Conservation (phyloP, 768 basidiomycete species). For the Rhodocollybia butyracea region DNA sequence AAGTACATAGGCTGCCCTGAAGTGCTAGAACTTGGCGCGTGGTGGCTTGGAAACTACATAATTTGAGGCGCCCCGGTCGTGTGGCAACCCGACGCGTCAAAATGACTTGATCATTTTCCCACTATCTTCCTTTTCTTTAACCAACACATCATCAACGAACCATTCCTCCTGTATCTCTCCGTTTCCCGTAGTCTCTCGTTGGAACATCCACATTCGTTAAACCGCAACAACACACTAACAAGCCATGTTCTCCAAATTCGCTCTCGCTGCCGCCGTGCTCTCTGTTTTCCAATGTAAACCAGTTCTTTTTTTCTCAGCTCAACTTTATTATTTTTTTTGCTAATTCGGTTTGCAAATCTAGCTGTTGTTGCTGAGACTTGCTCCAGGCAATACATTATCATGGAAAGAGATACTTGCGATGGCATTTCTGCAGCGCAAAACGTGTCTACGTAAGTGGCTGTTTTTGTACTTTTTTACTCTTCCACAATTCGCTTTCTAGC, state of each 20-base stretch:
- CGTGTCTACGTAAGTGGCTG: constrained; percentile 54
- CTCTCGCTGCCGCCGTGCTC: constrained; percentile 36
- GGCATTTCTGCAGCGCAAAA: constrained; percentile 57
- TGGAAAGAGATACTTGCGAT: constrained; percentile 62
- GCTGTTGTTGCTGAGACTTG: constrained; percentile 40
- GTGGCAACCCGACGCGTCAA: too few species aligned
- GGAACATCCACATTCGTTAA: background rate
- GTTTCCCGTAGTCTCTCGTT: background rate
- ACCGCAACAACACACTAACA: background rate
- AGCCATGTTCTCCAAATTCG: background rate
- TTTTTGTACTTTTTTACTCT: background rate
- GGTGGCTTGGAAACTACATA: too few species aligned
- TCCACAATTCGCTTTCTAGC: constrained; percentile 28
- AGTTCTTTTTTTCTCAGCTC: background rate
- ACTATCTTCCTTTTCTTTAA: too few species aligned
- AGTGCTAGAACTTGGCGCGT: too few species aligned
- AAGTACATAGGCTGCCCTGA: too few species aligned
- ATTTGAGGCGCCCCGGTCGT: too few species aligned
- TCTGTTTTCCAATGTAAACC: constrained; percentile 41
- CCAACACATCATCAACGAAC: background rate
- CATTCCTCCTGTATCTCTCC: background rate
- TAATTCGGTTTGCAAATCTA: constrained; percentile 8
- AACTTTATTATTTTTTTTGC: background rate
- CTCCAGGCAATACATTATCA: constrained; percentile 58
- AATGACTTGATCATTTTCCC: too few species aligned